A percentile compares a stretch with the other conserved stretches of the same genome.
Evolutionary conservation across 345 rosid genomes (phyloP).

Genomic region (Excoecaria cochinchinensis): DNA sequence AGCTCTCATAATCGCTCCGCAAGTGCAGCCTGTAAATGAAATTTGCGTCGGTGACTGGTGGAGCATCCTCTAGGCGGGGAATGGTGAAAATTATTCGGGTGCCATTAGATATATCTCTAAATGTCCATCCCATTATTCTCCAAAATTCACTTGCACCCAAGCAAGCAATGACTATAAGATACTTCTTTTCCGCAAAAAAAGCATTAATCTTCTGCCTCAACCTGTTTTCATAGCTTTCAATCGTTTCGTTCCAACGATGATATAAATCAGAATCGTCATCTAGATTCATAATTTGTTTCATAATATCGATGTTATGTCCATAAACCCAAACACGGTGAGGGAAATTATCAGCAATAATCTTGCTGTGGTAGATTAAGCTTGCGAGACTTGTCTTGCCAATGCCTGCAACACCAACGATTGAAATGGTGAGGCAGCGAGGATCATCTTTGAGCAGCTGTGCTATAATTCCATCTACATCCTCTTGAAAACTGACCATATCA

Average conservation of each 20-base stretch:
- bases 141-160: background rate
- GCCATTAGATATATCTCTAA: conserved; percentile 17
- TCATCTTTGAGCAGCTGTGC: background rate
- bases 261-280: too few species aligned
- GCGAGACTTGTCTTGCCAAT: conserved; percentile 22
- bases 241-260: too few species aligned
- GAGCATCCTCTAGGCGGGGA: background rate
- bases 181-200: background rate
- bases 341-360: conserved; percentile 3
- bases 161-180: background rate
- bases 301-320: background rate
- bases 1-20: conserved; percentile 18
- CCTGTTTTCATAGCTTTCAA: too few species aligned
- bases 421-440: conserved; percentile 14
- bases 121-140: background rate
- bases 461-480: conserved; percentile 2
- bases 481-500: conserved; percentile 1
- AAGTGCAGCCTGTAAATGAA: conserved; percentile 9
- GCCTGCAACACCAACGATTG: conserved; percentile 21
- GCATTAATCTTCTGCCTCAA: too few species aligned
- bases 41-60: background rate
- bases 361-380: conserved; percentile 5
- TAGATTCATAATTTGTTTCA: background rate
- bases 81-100: conserved; percentile 17
- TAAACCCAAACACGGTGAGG: conserved; percentile 7